A percentile compares a stretch with the other conserved stretches of the same genome.
Evolutionary conservation across 768 basidiomycete species (phyloP).

Genomic region (Mycena rebaudengoi): DNA sequence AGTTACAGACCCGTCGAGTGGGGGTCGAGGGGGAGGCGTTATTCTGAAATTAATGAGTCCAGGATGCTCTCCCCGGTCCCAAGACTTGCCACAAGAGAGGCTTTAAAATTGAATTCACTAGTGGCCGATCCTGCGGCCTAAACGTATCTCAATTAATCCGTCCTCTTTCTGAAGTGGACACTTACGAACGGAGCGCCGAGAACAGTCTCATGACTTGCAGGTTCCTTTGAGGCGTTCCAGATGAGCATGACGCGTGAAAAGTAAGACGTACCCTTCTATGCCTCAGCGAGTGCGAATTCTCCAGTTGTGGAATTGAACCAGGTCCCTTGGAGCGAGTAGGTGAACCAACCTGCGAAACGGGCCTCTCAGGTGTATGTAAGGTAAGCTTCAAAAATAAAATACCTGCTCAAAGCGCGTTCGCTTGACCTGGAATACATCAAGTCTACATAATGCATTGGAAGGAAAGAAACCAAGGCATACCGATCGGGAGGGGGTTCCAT

Average conservation of each 20-base stretch:
- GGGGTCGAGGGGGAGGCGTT: background rate
- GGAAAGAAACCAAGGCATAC: background rate
- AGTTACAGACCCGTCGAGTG: background rate
- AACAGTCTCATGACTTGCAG: constrained; percentile 1
- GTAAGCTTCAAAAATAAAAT: background rate
- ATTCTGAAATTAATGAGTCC: background rate
- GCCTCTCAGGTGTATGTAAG: background rate
- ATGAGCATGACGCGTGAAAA: background rate
- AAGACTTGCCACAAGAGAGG: background rate
- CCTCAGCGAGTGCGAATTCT: background rate
- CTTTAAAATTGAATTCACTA: background rate
- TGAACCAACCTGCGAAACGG: background rate
- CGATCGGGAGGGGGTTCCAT: background rate
- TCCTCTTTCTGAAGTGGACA: background rate
- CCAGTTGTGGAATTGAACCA: background rate
- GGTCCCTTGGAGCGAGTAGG: background rate
- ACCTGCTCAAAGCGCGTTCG: constrained; percentile 12
- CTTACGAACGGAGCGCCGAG: constrained; percentile 11
- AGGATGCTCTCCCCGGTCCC: background rate
- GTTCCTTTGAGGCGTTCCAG: background rate
- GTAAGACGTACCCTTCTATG: constrained; percentile 11
- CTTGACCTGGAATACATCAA: constrained; percentile 6
- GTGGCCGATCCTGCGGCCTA: no score
- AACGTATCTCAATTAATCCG: no score
- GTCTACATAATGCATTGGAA: background rate